Evolutionary conservation across 495 filamentous ascomycete species (phyloP).

Genomic region (Extremus antarcticus): DNA sequence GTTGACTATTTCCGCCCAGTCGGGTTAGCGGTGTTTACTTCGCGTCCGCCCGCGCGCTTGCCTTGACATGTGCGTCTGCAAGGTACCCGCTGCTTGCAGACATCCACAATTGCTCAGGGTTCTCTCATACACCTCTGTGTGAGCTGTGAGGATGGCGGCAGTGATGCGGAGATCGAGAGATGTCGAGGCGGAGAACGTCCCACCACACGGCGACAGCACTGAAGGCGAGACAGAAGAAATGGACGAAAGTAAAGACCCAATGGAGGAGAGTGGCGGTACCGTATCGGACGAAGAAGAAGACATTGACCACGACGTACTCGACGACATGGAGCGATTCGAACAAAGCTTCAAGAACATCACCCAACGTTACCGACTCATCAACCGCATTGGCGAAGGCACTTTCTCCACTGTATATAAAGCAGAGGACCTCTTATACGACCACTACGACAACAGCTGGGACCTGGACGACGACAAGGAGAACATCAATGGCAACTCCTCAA

Average conservation of each 20-base stretch:
- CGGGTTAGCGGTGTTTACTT: background rate
- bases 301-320: slow-evolving; percentile 58
- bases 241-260: slow-evolving; percentile 31
- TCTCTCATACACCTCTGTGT: too few species aligned
- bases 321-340: slow-evolving; percentile 81
- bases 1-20: background rate
- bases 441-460: slow-evolving; percentile 83
- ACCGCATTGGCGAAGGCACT: slow-evolving; percentile 94
- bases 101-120: too few species aligned
- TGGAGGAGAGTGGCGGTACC: slow-evolving; percentile 31
- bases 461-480: slow-evolving; percentile 49
- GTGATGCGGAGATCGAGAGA: slow-evolving; percentile 4
- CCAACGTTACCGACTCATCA: slow-evolving; percentile 75
- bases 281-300: slow-evolving; percentile 48
- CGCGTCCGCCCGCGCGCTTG: background rate
- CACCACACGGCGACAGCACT: slow-evolving; percentile 34
- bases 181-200: slow-evolving; percentile 17
- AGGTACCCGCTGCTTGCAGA: slow-evolving; percentile 13
- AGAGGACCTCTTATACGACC: slow-evolving; percentile 82
- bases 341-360: slow-evolving; percentile 73
- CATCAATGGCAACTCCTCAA: slow-evolving; percentile 44
- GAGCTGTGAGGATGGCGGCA: slow-evolving; percentile 15
- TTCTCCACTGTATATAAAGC: slow-evolving; percentile 99
- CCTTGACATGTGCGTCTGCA: slow-evolving; percentile 11
- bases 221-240: slow-evolving; percentile 31